A percentile compares a stretch with the other conserved stretches of the same genome.
phyloP scores from a whole-genome alignment of 2,329 filamentous ascomycete genomes.

The Botryotinia convoluta region DNA sequence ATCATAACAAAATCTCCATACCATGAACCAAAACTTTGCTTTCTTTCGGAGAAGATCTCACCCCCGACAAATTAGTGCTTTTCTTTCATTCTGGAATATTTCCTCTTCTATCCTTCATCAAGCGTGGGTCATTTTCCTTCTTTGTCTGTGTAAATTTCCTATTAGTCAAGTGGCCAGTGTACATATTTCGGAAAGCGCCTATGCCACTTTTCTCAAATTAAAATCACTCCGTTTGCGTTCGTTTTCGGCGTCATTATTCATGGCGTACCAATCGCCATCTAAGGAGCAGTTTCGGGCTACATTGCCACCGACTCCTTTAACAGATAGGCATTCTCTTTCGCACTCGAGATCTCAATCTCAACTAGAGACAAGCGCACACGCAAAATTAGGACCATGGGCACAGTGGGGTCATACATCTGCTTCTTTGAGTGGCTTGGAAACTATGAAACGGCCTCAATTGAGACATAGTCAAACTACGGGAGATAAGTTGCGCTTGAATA shows the following conservation, averaged over 20 bases:
- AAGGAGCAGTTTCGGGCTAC: not conserved
- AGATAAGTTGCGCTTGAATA: not conserved
- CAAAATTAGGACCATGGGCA: conserved; percentile 7
- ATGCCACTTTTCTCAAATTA: not conserved
- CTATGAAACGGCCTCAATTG: not conserved
- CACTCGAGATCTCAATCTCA: not conserved
- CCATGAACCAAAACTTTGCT: not conserved
- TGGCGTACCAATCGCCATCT: not conserved
- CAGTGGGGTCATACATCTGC: conserved; percentile 7
- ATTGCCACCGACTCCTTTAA: not conserved
- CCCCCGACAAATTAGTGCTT: not conserved
- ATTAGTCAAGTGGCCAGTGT: not conserved
- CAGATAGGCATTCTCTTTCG: not conserved
- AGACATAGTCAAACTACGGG: not conserved
- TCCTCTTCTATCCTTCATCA: not conserved
- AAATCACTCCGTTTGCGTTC: not conserved
- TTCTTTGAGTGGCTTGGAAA: not conserved
- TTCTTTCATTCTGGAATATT: not conserved
- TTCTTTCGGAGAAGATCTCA: not conserved
- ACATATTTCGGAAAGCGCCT: not conserved
- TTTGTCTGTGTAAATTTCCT: not conserved
- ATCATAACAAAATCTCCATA: not conserved
- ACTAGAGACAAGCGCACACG: not conserved
- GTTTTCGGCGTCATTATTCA: not conserved
- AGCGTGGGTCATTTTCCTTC: not conserved